Conservation (phyloP, 306 rosid genomes). For the Hylodesmum podocarpum region DNA sequence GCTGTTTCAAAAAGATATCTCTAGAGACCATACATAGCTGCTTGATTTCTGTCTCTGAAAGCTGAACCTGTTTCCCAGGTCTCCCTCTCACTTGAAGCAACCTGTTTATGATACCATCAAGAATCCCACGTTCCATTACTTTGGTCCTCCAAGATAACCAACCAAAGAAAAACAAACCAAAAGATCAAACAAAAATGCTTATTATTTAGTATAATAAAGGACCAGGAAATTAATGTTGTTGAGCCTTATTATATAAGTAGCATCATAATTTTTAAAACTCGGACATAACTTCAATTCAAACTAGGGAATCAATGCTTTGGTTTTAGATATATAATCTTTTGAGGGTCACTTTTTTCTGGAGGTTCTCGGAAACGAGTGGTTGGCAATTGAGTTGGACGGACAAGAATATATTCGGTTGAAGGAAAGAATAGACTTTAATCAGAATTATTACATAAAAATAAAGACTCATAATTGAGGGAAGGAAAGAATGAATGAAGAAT, state of each 20-base stretch:
- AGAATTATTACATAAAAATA: neutral
- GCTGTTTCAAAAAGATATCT: constrained; percentile 40
- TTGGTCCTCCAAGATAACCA: constrained; percentile 10
- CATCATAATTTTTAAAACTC: constrained; percentile 24
- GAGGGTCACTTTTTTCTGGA: constrained; percentile 21
- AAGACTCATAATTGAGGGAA: constrained; percentile 9
- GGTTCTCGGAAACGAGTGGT: constrained; percentile 42
- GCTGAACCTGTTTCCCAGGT: constrained; percentile 44
- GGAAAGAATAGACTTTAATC: constrained; percentile 31
- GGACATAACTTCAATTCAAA: constrained; percentile 27
- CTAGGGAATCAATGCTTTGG: constrained; percentile 33
- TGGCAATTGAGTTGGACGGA: constrained; percentile 36
- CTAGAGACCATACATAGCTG: constrained; percentile 41
- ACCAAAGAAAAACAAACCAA: neutral
- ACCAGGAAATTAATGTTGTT: constrained; percentile 19
- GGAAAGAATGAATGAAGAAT: constrained; percentile 22
- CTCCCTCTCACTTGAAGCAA: constrained; percentile 41
- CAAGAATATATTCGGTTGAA: constrained; percentile 52
- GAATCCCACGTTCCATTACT: constrained; percentile 37
- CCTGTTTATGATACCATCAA: constrained; percentile 43
- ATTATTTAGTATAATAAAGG: constrained; percentile 41
- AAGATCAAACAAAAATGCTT: neutral
- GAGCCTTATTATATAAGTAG: constrained; percentile 20
- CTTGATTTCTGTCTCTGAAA: constrained; percentile 38
- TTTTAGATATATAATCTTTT: constrained; percentile 20